Evolutionary conservation across 1,139 yeast species (phyloP).

Genomic region (Candida mesenterica): DNA sequence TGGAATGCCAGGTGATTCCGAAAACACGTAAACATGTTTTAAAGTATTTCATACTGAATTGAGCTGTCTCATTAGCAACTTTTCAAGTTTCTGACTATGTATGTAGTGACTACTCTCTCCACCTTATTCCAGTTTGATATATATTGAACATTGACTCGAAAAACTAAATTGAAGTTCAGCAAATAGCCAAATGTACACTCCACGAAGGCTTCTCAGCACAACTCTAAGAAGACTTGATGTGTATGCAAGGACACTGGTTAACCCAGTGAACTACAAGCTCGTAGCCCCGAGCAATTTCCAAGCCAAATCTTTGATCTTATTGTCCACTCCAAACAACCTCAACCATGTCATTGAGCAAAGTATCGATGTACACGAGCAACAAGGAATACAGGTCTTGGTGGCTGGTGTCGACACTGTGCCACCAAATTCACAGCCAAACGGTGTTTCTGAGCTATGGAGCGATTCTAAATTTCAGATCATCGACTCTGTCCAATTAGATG

Average conservation of each 20-base stretch:
- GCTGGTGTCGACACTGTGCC: slow-evolving; percentile 50
- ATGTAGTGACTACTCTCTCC: too few species aligned
- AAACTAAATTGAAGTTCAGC: too few species aligned
- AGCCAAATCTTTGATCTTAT: slow-evolving; percentile 17
- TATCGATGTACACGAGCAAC: slow-evolving; percentile 26
- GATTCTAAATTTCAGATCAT: slow-evolving; percentile 28
- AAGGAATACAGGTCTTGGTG: slow-evolving; percentile 41
- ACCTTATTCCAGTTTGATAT: too few species aligned
- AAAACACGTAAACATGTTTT: too few species aligned
- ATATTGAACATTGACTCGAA: too few species aligned
- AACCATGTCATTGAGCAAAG: slow-evolving; percentile 33
- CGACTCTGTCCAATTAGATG: slow-evolving; percentile 21
- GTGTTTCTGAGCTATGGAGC: slow-evolving; percentile 50
- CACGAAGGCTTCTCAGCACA: neutral
- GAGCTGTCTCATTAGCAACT: too few species aligned
- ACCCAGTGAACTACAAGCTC: slow-evolving; percentile 12
- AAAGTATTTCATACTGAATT: too few species aligned
- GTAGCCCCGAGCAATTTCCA: slow-evolving; percentile 9
- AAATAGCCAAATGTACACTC: neutral
- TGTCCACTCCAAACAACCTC: slow-evolving; percentile 46
- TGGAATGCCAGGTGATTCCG: too few species aligned
- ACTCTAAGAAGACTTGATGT: neutral
- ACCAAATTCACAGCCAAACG: slow-evolving; percentile 38
- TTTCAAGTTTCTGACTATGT: too few species aligned
- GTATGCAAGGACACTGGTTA: slow-evolving; percentile 11